These are phyloP conservation scores for Tolypocladium tundrense DNA, from an alignment of 2,329 filamentous ascomycete genomes.

Conservation along the genomic window DNA sequence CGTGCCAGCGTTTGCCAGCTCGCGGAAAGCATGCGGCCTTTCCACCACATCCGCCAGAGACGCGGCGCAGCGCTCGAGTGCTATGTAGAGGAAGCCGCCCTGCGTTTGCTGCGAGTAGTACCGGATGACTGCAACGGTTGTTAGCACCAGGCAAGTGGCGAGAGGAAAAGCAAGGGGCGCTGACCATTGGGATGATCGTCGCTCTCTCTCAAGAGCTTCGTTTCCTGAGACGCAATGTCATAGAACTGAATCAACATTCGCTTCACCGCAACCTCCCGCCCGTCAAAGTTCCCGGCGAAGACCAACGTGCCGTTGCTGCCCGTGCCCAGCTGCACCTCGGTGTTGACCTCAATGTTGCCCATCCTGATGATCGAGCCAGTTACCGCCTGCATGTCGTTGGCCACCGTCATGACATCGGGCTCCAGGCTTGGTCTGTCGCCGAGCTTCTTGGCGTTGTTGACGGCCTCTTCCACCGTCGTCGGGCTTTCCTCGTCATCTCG, in stretches of 20 bases:
- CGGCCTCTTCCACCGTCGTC: slow-evolving; percentile 50
- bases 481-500: slow-evolving; percentile 33
- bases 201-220: slow-evolving; percentile 79
- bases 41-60: slow-evolving; percentile 88
- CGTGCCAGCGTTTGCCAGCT: slow-evolving; percentile 62
- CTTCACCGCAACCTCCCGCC: slow-evolving; percentile 88
- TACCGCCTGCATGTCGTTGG: slow-evolving; percentile 48
- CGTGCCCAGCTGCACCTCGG: slow-evolving; percentile 54
- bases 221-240: slow-evolving; percentile 90
- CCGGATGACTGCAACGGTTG: slow-evolving; percentile 59
- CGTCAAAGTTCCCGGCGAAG: slow-evolving; percentile 89
- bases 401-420: slow-evolving; percentile 49
- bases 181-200: slow-evolving; percentile 83
- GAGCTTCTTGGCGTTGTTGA: slow-evolving; percentile 48
- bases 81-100: slow-evolving; percentile 89
- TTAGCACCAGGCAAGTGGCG: background rate
- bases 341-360: slow-evolving; percentile 54
- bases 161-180: slow-evolving; percentile 5
- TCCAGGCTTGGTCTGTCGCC: slow-evolving; percentile 44
- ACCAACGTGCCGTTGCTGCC: slow-evolving; percentile 97
- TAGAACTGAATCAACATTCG: slow-evolving; percentile 94
- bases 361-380: slow-evolving; percentile 50
- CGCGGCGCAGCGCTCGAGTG: slow-evolving; percentile 84
- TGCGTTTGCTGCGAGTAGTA: slow-evolving; percentile 90
- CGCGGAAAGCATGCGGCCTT: slow-evolving; percentile 55